phyloP scores from a whole-genome alignment of 1,284 basidiomycete genomes.

The Waitea zeae region DNA sequence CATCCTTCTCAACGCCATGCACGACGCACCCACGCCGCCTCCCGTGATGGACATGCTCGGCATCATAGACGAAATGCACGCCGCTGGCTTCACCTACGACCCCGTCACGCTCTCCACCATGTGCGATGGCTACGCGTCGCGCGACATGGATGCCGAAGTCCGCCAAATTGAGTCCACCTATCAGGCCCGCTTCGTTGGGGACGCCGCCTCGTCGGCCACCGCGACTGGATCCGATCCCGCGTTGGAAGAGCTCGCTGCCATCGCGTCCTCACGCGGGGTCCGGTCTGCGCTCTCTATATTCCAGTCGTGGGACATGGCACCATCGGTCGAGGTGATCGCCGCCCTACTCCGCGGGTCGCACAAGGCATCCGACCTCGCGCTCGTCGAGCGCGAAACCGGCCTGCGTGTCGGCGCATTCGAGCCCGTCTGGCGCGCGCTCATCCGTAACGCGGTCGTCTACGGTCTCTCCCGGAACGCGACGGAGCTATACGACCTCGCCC shows the following conservation, averaged over 20 bases:
- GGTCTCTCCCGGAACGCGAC: conserved; percentile 22
- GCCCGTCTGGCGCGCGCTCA: conserved; percentile 36
- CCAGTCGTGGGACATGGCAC: neutral
- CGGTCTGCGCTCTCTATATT: neutral
- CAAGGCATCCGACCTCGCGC: conserved; percentile 21
- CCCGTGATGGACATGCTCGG: neutral
- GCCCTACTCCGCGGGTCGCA: conserved; percentile 19
- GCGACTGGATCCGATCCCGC: neutral
- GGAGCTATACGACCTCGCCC: conserved; percentile 27
- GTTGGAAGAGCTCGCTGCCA: neutral
- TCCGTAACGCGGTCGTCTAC: conserved; percentile 25
- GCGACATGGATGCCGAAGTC: neutral
- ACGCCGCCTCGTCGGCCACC: neutral
- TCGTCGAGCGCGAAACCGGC: conserved; percentile 22
- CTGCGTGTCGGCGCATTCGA: conserved; percentile 18
- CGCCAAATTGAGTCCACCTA: neutral
- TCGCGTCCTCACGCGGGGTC: neutral
- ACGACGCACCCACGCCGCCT: conserved; percentile 1
- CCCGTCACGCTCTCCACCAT: neutral
- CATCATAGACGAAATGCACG: neutral
- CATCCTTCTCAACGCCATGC: conserved; percentile 1
- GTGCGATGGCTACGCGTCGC: neutral
- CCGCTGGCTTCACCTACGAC: neutral
- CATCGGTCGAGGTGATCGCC: conserved; percentile 14
- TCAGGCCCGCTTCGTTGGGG: too few relatives aligned